Percentiles rank a stretch among this genome's conserved stretches.
phyloP scores from a whole-genome alignment of 768 basidiomycete genomes.

The Rhizopogon vesiculosus region DNA sequence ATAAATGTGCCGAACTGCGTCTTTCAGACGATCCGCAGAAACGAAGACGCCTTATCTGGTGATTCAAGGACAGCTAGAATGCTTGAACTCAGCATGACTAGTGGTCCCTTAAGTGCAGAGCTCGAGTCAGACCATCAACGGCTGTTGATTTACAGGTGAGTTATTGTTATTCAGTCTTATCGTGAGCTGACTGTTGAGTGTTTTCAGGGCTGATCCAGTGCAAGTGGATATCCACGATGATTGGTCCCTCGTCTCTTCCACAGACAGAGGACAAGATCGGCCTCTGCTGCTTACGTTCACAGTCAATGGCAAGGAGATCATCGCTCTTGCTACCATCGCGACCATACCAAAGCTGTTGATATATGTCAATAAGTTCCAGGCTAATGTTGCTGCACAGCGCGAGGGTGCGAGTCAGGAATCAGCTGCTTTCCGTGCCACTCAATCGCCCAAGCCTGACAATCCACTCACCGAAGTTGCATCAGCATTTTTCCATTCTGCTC shows the following conservation, averaged over 20 bases:
- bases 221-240: slow-evolving; percentile 74
- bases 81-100: slow-evolving; percentile 72
- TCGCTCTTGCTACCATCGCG: slow-evolving; percentile 63
- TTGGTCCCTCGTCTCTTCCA: slow-evolving; percentile 56
- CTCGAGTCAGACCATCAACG: slow-evolving; percentile 77
- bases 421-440: slow-evolving; percentile 66
- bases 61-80: slow-evolving; percentile 41
- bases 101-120: slow-evolving; percentile 59
- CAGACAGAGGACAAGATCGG: slow-evolving; percentile 35
- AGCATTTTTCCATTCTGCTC: slow-evolving; percentile 75
- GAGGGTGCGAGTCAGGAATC: slow-evolving; percentile 79
- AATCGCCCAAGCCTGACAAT: slow-evolving; percentile 71
- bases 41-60: slow-evolving; percentile 33
- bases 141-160: slow-evolving; percentile 69
- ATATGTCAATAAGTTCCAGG: slow-evolving; percentile 69
- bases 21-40: slow-evolving; percentile 69
- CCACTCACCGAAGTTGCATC: slow-evolving; percentile 83
- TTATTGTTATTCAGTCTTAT: neutral
- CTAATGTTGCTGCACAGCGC: slow-evolving; percentile 67
- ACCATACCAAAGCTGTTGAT: slow-evolving; percentile 75
- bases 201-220: slow-evolving; percentile 69
- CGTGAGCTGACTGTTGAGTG: slow-evolving; percentile 3
- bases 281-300: slow-evolving; percentile 72
- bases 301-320: slow-evolving; percentile 64
- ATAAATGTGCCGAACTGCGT: slow-evolving; percentile 63